These are phyloP conservation scores for Kwoniella heveanensis DNA, from an alignment of 768 basidiomycete species.

Conservation along the genomic window DNA sequence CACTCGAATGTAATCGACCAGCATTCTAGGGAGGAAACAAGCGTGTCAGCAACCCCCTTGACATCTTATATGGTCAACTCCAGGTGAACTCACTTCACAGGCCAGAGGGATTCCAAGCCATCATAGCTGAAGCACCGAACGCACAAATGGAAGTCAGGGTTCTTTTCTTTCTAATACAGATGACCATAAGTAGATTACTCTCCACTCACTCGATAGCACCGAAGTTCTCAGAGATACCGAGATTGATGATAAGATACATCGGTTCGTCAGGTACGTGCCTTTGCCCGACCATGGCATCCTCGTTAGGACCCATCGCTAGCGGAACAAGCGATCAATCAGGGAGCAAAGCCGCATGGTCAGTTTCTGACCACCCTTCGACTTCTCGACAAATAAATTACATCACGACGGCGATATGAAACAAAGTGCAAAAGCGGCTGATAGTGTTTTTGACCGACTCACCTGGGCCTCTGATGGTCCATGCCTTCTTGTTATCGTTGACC, in stretches of 20 bases:
- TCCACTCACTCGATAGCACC: constrained; percentile 57
- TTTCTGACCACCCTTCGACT: no score
- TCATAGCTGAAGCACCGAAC: constrained; percentile 50
- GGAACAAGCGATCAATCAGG: not conserved
- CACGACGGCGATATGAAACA: no score
- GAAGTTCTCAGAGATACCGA: constrained; percentile 80
- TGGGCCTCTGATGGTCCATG: constrained; percentile 61
- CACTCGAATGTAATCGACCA: constrained; percentile 83
- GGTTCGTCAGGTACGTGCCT: constrained; percentile 80
- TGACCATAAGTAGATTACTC: no score
- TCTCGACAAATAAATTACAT: no score
- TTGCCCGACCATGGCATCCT: constrained; percentile 65
- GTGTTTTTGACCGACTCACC: constrained; percentile 31
- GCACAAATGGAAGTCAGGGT: no score
- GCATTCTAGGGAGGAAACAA: constrained; percentile 61
- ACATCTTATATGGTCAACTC: no score
- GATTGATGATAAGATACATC: constrained; percentile 59
- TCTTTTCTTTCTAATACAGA: not conserved
- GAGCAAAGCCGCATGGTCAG: no score
- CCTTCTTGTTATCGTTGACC: constrained; percentile 65
- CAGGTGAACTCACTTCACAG: constrained; percentile 43
- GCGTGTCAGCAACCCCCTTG: constrained; percentile 42
- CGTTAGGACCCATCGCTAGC: constrained; percentile 67
- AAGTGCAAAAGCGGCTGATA: no score
- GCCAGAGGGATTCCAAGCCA: constrained; percentile 44